These are phyloP conservation scores for Thuidium tamariscinum DNA, from an alignment of 225 moss, liverwort and hornwort species.

Conservation along the genomic window DNA sequence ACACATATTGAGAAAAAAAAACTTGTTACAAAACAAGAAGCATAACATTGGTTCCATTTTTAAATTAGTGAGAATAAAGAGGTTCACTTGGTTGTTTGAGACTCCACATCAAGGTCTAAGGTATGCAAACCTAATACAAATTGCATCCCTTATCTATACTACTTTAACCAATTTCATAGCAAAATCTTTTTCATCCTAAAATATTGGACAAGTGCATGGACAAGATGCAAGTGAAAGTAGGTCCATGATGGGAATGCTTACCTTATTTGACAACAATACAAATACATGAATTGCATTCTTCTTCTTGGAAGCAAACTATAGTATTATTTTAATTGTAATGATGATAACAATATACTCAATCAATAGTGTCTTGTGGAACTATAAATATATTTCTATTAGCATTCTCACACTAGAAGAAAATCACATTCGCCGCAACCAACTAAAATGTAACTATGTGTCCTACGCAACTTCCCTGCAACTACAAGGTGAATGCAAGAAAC, in stretches of 20 bases:
- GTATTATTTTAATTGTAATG: background rate
- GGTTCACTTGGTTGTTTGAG: background rate
- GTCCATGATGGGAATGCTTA: background rate
- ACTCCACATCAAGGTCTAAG: background rate
- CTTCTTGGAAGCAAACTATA: background rate
- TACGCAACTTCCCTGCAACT: too few relatives aligned
- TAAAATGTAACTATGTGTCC: too few relatives aligned
- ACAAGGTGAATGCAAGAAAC: too few relatives aligned
- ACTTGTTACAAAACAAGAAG: background rate
- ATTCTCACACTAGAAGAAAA: too few relatives aligned
- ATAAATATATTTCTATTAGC: background rate
- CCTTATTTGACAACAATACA: background rate
- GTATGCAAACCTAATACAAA: background rate
- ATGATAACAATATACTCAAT: background rate
- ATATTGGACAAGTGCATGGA: background rate
- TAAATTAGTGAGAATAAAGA: background rate
- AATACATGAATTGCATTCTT: background rate
- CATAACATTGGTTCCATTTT: background rate
- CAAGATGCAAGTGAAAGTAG: background rate
- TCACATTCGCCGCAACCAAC: too few relatives aligned
- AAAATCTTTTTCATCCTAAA: background rate
- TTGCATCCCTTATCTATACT: background rate
- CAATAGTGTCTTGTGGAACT: fast-evolving
- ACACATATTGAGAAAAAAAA: background rate
- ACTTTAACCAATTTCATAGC: background rate